phyloP scores from a whole-genome alignment of 2,329 filamentous ascomycete genomes.

The Aureobasidium namibiae region DNA sequence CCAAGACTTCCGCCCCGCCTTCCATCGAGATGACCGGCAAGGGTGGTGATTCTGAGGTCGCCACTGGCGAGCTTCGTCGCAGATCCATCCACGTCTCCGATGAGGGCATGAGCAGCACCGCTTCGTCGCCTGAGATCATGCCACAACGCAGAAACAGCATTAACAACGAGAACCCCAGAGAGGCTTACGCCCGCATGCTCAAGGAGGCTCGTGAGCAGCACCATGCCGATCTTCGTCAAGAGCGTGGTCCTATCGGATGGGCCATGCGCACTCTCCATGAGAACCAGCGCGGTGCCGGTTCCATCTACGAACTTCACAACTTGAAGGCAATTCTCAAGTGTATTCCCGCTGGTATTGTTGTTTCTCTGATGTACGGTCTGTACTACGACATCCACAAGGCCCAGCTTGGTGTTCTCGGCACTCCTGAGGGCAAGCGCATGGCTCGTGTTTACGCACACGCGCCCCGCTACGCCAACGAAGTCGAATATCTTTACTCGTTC shows the following conservation, averaged over 20 bases:
- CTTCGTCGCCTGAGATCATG: neutral
- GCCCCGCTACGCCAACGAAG: constrained; percentile 53
- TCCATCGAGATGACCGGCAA: neutral
- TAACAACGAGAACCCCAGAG: neutral
- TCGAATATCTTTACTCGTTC: constrained; percentile 56
- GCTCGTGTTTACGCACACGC: constrained; percentile 49
- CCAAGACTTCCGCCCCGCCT: neutral
- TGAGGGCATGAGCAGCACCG: neutral
- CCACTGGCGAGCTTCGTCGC: neutral
- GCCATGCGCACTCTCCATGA: constrained; percentile 69
- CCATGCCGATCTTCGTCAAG: constrained; percentile 30
- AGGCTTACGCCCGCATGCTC: neutral
- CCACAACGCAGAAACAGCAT: constrained; percentile 1
- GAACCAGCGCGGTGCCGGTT: constrained; percentile 63
- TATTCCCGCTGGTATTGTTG: constrained; percentile 58
- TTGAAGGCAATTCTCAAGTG: constrained; percentile 55
- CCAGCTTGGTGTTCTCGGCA: constrained; percentile 61
- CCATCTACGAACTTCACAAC: constrained; percentile 68
- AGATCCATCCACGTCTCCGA: neutral
- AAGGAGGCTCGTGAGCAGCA: constrained; percentile 49
- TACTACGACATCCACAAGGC: constrained; percentile 78
- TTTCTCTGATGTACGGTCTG: constrained; percentile 60
- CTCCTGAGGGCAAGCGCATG: constrained; percentile 65
- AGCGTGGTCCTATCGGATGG: constrained; percentile 67
- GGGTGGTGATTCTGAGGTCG: neutral